These are phyloP conservation scores for Sarocladiaceae sp. DNA, from an alignment of 2,329 filamentous ascomycete species.

Conservation along the genomic window DNA sequence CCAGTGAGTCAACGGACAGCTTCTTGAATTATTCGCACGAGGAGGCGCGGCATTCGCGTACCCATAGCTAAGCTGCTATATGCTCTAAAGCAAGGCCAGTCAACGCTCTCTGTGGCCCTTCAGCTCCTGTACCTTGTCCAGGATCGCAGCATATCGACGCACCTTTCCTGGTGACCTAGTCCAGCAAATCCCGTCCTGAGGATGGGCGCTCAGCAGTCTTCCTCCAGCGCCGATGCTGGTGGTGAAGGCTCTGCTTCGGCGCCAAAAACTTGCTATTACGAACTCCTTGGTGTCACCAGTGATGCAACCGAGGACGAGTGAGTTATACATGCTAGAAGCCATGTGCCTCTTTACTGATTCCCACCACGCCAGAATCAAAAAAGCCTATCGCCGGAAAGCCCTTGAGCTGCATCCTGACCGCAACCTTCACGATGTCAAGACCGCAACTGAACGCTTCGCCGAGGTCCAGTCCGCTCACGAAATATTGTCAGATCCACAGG, in stretches of 20 bases:
- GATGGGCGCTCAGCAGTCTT: constrained; percentile 57
- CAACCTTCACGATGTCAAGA: constrained; percentile 81
- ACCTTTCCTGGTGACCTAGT: too few species aligned
- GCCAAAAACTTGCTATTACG: constrained; percentile 79
- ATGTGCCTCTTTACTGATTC: too few species aligned
- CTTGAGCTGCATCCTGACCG: constrained; percentile 93
- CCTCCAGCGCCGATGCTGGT: constrained; percentile 28
- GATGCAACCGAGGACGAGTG: constrained; percentile 79
- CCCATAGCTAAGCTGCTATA: too few species aligned
- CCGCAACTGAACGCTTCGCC: constrained; percentile 80
- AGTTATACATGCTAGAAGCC: constrained; percentile 23
- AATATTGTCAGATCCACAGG: constrained; percentile 91
- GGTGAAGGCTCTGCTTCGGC: constrained; percentile 18
- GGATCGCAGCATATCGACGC: too few species aligned
- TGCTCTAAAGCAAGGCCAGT: too few species aligned
- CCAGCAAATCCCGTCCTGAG: not conserved
- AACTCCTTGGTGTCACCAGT: constrained; percentile 70
- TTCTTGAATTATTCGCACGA: too few species aligned
- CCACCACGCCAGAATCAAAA: constrained; percentile 96
- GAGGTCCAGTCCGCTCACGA: constrained; percentile 93
- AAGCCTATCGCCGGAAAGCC: constrained; percentile 85
- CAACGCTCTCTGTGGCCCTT: too few species aligned
- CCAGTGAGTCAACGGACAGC: too few species aligned
- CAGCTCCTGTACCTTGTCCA: too few species aligned
- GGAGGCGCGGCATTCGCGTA: too few species aligned